phyloP scores from a whole-genome alignment of 2,329 filamentous ascomycete genomes.

The Zymoseptoria ardabiliae region DNA sequence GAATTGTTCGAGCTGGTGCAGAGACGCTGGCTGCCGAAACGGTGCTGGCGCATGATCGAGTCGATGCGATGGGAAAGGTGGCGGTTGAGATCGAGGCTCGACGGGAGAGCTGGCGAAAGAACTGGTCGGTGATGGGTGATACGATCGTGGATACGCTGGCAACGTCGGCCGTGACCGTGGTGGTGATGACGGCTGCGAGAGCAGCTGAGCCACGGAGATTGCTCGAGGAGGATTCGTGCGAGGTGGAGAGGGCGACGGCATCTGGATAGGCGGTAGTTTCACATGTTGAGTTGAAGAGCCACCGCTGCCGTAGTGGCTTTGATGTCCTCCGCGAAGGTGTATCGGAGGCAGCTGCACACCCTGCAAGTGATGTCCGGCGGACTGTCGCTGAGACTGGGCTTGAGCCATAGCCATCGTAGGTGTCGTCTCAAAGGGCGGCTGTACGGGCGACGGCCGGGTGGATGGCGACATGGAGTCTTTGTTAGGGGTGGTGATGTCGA shows the following conservation, averaged over 20 bases:
- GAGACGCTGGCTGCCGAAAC: constrained; percentile 7
- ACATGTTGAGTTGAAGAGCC: constrained; percentile 9
- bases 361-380: constrained; percentile 28
- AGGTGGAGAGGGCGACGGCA: constrained; percentile 27
- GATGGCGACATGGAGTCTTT: constrained; percentile 23
- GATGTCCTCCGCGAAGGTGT: background rate
- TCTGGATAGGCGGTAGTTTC: constrained; percentile 32
- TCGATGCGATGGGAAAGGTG: constrained; percentile 18
- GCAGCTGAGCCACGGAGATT: constrained; percentile 22
- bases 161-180: constrained; percentile 6
- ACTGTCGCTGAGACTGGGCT: constrained; percentile 29
- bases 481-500: background rate
- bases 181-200: constrained; percentile 29
- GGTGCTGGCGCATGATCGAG: constrained; percentile 11
- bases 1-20: constrained; percentile 2
- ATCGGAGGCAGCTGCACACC: constrained; percentile 33
- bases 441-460: constrained; percentile 32
- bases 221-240: constrained; percentile 10
- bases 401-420: constrained; percentile 38
- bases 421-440: constrained; percentile 32
- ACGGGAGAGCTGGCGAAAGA: constrained; percentile 6
- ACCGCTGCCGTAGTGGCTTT: constrained; percentile 4
- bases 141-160: constrained; percentile 20
- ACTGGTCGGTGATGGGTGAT: constrained; percentile 9
- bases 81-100: constrained; percentile 20